Percentiles rank a stretch among this genome's conserved stretches.
Conservation (phyloP, 164 flowering plant species). For the Piper longum region DNA sequence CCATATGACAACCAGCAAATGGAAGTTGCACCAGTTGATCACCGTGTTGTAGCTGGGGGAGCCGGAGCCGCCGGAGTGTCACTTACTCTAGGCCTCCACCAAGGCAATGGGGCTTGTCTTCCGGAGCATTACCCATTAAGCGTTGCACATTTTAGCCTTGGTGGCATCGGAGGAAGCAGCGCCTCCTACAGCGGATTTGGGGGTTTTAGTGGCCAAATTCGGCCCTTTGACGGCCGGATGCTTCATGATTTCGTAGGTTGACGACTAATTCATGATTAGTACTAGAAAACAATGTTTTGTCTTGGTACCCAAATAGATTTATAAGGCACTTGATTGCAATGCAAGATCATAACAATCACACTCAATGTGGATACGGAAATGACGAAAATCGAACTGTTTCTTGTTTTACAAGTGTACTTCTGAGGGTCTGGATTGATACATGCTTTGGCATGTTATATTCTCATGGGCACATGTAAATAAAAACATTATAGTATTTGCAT, state of each 20-base stretch:
- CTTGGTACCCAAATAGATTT: neutral
- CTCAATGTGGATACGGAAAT: no score
- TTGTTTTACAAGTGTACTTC: neutral
- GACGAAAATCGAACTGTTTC: neutral
- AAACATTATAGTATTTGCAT: constrained; percentile 2
- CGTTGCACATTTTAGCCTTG: constrained; percentile 36
- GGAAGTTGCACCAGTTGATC: constrained; percentile 11
- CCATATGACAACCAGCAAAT: constrained; percentile 17
- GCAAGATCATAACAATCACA: no score
- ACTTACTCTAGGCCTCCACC: constrained; percentile 61
- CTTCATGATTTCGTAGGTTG: constrained; percentile 55
- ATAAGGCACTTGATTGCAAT: neutral
- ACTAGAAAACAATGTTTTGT: neutral
- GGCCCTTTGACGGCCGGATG: constrained; percentile 41
- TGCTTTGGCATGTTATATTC: neutral
- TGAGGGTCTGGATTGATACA: neutral
- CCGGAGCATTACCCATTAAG: constrained; percentile 35
- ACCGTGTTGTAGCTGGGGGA: constrained; percentile 13
- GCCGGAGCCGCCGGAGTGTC: constrained; percentile 42
- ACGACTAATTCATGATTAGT: neutral
- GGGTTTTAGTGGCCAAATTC: constrained; percentile 28
- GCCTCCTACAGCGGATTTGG: constrained; percentile 25
- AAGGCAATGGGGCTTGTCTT: constrained; percentile 36
- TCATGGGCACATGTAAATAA: neutral
- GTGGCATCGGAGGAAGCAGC: constrained; percentile 15